Evolutionary conservation across 2,329 filamentous ascomycete genomes (phyloP).

Genomic region (Aspergillus tanneri): DNA sequence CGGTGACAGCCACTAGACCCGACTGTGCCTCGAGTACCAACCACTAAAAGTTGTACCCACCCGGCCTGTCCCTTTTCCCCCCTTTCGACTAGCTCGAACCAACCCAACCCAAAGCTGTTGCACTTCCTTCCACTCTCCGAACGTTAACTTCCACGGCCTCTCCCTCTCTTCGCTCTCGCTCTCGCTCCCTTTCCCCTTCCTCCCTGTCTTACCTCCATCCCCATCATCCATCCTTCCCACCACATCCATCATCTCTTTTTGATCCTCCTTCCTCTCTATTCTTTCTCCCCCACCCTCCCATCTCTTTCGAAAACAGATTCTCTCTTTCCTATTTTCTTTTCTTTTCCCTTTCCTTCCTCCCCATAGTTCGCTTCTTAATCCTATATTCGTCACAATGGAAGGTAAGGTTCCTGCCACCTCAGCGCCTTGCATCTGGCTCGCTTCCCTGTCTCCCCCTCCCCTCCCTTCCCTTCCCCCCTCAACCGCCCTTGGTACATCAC

Average conservation of each 20-base stretch:
- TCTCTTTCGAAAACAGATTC: conserved; percentile 38
- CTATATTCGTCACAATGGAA: conserved; percentile 57
- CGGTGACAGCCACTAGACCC: conserved; percentile 21
- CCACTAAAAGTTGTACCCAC: conserved; percentile 4
- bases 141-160: conserved; percentile 3
- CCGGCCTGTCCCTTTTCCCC: conserved; percentile 11
- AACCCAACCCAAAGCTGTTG: too few species aligned
- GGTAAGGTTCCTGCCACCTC: conserved; percentile 55
- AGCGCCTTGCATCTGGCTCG: conserved; percentile 25
- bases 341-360: conserved; percentile 20
- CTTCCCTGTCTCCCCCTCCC: conserved; percentile 20
- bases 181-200: conserved; percentile 18
- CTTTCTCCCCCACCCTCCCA: conserved; percentile 42
- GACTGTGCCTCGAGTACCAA: conserved; percentile 2
- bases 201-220: conserved; percentile 12
- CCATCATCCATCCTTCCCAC: conserved; percentile 10
- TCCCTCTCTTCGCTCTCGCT: conserved; percentile 22
- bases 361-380: conserved; percentile 32
- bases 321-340: conserved; percentile 35
- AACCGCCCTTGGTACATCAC: conserved; percentile 24
- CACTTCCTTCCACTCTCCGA: too few species aligned
- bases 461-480: conserved; percentile 11
- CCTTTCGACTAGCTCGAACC: too few species aligned
- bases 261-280: conserved; percentile 31
- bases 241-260: conserved; percentile 7